Evolutionary conservation across 2,329 filamentous ascomycete genomes (phyloP), one percentile per base, ranked within the genome.

Genomic region (Scytalidium sp.): DNA sequence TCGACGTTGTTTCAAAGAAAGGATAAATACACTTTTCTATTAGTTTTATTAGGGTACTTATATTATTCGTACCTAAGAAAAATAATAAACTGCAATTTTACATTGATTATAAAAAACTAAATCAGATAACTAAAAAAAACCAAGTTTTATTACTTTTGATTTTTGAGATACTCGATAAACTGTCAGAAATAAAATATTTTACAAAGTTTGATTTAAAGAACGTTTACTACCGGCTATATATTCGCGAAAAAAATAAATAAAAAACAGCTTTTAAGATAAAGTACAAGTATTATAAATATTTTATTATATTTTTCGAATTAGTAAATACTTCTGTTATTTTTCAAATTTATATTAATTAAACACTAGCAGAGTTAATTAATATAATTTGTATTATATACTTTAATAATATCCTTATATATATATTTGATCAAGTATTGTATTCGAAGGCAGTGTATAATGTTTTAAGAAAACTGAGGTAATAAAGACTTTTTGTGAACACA

Each of bases 401-500:
- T 43, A 40, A 53, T 29, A 25, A 53, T 47, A 53, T 51, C 13
- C 21, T 51, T n/a, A 48, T 51, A 20, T 51, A 45, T 44, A 43
- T 23, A 36, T 43, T 43, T 19, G 36, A 43, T n/a, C n/a, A 20
- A 23, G 23, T n/a, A 23, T 41, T 32, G 22, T 39, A 53, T 40
- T 42, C 32, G 36, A 3, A 49, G 44, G 25, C 20, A 44, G 20
- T 49, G 21, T 20, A 50, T 32, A 49, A 49, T 23, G 43, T 43
- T 1, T 29, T 51, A 6, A 21, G 32, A 39, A 19, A 15, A 3
- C 23, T 50, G 8, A 36, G 41, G 9, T 9, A 48, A 19, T 36
- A 27, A 21, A 41, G 41, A 13, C 21, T 49, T 22, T 39, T 25
- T 19, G 39, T 39, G 5, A 21, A 51, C 3, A 43, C 43, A 4